Evolutionary conservation across 1,139 yeast species (phyloP), one percentile per base, ranked within the genome.

Genomic region (Candida smagusa): DNA sequence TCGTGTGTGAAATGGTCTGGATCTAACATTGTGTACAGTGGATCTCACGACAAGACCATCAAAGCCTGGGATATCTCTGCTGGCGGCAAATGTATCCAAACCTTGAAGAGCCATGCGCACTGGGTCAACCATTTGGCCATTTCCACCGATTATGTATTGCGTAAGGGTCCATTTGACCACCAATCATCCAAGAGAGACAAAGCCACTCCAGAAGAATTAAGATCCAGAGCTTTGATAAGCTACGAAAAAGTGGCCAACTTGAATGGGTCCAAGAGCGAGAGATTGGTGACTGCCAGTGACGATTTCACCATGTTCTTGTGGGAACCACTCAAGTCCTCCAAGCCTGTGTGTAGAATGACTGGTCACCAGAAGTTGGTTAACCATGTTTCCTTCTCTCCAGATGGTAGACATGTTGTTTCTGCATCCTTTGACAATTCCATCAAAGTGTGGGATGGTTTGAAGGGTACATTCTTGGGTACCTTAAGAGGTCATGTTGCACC

Each of bases 1-100:
- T 84, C 96, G 4, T 88, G 97, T 65, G 95, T 90, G 24, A 88
- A 83, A 59, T 92, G 99, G 99, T 87, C 96, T 40, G 98, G 98
- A 1, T 70, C 81, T 31, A 89, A 92, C 41, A 72, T 84, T 25
- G 72, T 92, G 33, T 94, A 90, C 59, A 81, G 95, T 34, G 94
- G 89, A 2, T 89, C 97, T 6, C 98, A 92, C 56, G 99, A 92
- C 61, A 92, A 89, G 58, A 86, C 97, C 3, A 84, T 92, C 48
- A 84, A 84, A 59, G 87, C 87, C 1, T 92, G 99, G 99, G 94
- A 87, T 54, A 65, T 71, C 31, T 71, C 82, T 37, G 83, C 84
- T 13, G 74, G 75, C 31, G 97, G 97, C 16, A 80, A 79, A 50
- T 79, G 95, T 50, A 72, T 87, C 31, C 89, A 85, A 54, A 81